A percentile compares a stretch with the other conserved stretches of the same genome.
phyloP scores from a whole-genome alignment of 1,284 basidiomycete genomes.

The Anthracocystis walkeri region DNA sequence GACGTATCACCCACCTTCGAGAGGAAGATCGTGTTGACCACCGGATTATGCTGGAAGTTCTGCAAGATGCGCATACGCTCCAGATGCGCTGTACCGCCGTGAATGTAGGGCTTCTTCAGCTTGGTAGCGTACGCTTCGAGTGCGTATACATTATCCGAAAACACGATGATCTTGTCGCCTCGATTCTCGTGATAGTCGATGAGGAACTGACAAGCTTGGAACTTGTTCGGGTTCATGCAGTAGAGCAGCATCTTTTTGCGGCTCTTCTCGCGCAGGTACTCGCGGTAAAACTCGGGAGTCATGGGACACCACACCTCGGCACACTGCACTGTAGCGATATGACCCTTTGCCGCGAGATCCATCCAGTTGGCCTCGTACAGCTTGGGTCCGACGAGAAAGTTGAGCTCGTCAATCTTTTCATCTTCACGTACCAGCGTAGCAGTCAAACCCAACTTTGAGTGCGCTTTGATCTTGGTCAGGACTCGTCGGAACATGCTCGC shows the following conservation, averaged over 20 bases:
- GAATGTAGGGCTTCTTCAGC: constrained; percentile 93
- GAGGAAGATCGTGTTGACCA: constrained; percentile 96
- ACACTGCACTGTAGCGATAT: constrained; percentile 96
- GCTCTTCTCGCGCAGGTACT: constrained; percentile 92
- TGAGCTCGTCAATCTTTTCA: constrained; percentile 97
- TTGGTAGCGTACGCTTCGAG: constrained; percentile 97
- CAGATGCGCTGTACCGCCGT: constrained; percentile 93
- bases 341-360: constrained; percentile 98
- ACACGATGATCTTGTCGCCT: constrained; percentile 99
- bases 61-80: constrained; percentile 95
- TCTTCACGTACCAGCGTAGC: constrained; percentile 97
- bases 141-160: constrained; percentile 97
- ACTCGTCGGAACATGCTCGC: constrained; percentile 70
- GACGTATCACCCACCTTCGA: constrained; percentile 99
- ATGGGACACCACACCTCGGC: constrained; percentile 99
- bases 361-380: constrained; percentile 99
- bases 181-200: constrained; percentile 98
- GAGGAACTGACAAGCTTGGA: constrained; percentile 97
- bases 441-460: constrained; percentile 67
- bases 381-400: constrained; percentile 99
- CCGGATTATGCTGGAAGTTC: constrained; percentile 93
- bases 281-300: constrained; percentile 99
- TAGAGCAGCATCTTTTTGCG: constrained; percentile 95
- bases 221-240: constrained; percentile 99
- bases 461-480: constrained; percentile 69